A percentile compares a stretch with the other conserved stretches of the same genome.
Conservation (phyloP, 257 asterid species). For the Solanum phureja region DNA sequence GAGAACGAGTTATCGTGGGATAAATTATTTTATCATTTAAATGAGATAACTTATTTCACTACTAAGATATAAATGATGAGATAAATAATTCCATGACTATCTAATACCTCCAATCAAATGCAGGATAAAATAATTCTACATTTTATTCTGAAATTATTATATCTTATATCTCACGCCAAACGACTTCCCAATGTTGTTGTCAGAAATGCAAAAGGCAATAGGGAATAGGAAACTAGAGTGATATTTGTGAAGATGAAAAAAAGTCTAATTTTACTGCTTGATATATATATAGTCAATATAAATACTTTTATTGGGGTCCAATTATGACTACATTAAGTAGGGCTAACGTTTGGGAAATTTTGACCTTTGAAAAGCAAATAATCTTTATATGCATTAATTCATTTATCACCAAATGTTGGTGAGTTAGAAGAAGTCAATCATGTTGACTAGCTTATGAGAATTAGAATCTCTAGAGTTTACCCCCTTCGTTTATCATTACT, state of each 20-base stretch:
- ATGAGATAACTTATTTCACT: no score
- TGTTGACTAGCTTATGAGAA: not conserved
- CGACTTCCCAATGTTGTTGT: no score
- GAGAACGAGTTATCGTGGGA: no score
- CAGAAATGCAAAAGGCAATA: no score
- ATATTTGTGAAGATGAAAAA: not conserved
- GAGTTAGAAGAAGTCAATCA: not conserved
- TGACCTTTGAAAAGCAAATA: not conserved
- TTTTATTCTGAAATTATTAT: no score
- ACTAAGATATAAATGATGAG: no score
- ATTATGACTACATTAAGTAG: not conserved
- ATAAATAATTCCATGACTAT: no score
- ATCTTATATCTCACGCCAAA: no score
- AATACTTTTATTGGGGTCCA: not conserved
- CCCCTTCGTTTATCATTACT: rapidly evolving
- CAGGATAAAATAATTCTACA: no score
- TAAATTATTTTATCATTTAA: no score
- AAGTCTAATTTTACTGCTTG: not conserved
- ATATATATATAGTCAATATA: not conserved
- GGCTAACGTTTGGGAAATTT: not conserved
- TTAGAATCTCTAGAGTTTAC: not conserved
- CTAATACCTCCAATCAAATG: no score
- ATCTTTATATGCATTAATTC: not conserved
- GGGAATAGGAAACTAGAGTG: not conserved
- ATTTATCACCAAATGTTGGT: not conserved